phyloP scores from a whole-genome alignment of 768 basidiomycete species.

The Tricholoma bakamatsutake region DNA sequence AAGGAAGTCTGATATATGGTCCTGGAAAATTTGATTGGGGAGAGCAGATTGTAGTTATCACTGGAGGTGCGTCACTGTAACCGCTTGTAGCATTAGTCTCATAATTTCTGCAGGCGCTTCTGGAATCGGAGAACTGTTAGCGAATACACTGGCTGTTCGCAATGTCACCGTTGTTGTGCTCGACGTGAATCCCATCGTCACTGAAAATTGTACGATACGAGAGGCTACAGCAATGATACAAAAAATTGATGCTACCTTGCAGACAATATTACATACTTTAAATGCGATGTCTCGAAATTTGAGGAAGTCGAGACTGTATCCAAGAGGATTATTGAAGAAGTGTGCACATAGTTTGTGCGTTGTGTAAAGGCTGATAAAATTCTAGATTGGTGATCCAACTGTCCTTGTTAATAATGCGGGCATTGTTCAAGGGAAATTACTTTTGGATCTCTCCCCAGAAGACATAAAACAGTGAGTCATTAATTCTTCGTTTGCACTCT shows the following conservation, averaged over 20 bases:
- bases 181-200: slow-evolving; percentile 72
- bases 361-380: slow-evolving; percentile 1
- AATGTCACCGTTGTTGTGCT: slow-evolving; percentile 83
- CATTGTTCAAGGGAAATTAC: slow-evolving; percentile 81
- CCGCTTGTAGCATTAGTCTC: not conserved
- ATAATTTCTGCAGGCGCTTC: slow-evolving; percentile 56
- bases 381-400: slow-evolving; percentile 81
- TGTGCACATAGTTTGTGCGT: slow-evolving; percentile 22
- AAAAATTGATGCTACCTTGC: not conserved
- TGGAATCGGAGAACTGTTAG: slow-evolving; percentile 84
- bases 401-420: slow-evolving; percentile 95
- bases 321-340: slow-evolving; percentile 72
- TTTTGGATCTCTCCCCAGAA: slow-evolving; percentile 71
- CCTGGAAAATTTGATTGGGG: slow-evolving; percentile 72
- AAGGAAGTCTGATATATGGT: slow-evolving; percentile 56
- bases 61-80: slow-evolving; percentile 59
- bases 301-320: slow-evolving; percentile 77
- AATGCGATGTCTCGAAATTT: slow-evolving; percentile 90
- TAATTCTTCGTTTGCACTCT: not conserved
- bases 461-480: slow-evolving; percentile 71
- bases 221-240: not conserved
- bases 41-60: slow-evolving; percentile 85
- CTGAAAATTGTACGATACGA: slow-evolving; percentile 70
- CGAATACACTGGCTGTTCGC: slow-evolving; percentile 79
- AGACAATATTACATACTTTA: slow-evolving; percentile 82